These are phyloP conservation scores for Liriodendron chinense DNA, from an alignment of 164 flowering plant genomes.

Conservation along the genomic window DNA sequence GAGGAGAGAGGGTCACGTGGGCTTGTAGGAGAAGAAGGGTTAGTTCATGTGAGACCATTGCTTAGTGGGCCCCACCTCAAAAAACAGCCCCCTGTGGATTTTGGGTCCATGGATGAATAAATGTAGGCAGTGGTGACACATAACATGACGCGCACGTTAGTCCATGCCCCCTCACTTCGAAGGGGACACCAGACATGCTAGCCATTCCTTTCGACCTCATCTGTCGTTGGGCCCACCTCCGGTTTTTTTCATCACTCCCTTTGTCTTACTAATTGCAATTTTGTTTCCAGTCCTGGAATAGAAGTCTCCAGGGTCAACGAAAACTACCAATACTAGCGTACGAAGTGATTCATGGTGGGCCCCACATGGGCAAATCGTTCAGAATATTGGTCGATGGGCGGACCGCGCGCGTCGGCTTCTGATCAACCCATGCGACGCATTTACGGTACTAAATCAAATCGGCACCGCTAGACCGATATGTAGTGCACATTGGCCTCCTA, in stretches of 20 bases:
- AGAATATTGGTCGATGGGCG: not conserved
- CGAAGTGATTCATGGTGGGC: not conserved
- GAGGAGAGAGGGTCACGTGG: not conserved
- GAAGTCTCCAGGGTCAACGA: not conserved
- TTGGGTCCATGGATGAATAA: not conserved
- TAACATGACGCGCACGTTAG: slow-evolving; percentile 3
- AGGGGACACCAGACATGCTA: slow-evolving; percentile 1
- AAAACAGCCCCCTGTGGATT: not conserved
- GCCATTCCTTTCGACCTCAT: not conserved
- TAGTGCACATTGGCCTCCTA: too few species aligned
- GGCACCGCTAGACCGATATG: too few species aligned
- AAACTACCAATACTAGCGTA: not conserved
- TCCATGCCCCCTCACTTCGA: not conserved
- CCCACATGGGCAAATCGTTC: not conserved
- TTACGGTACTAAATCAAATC: too few species aligned
- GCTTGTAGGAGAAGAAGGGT: slow-evolving; percentile 7
- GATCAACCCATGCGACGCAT: too few species aligned
- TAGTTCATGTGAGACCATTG: slow-evolving; percentile 5
- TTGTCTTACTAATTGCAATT: not conserved
- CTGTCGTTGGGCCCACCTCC: not conserved
- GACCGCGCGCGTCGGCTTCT: too few species aligned
- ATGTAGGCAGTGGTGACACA: not conserved
- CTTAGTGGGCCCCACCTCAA: not conserved
- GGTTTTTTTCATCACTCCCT: not conserved
- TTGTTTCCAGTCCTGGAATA: not conserved